Percentiles rank a stretch among this genome's conserved stretches.
These are phyloP conservation scores for Penicillium sp. DNA, from an alignment of 2,329 filamentous ascomycete species.

Conservation along the genomic window DNA sequence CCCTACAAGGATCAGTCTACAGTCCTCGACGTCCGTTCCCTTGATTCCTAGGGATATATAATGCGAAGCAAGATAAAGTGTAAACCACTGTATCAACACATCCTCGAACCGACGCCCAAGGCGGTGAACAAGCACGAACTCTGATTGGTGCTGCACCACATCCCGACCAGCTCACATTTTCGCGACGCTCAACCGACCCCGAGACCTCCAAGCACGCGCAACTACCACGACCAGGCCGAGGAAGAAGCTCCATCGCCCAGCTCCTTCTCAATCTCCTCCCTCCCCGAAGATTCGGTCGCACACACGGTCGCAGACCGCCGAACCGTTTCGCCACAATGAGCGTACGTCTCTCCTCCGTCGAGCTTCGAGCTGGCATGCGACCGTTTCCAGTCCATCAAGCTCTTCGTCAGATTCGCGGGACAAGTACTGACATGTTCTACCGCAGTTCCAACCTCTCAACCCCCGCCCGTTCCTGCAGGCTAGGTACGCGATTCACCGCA, in stretches of 20 bases:
- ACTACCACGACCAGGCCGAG: slow-evolving; percentile 11
- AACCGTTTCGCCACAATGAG: slow-evolving; percentile 29
- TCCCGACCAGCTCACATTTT: slow-evolving; percentile 36
- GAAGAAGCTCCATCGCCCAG: slow-evolving; percentile 5
- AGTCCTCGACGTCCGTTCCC: not conserved
- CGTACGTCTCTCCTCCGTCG: slow-evolving; percentile 21
- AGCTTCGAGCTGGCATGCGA: not conserved
- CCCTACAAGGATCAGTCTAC: not conserved
- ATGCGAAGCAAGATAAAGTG: not conserved
- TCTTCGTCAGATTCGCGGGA: not conserved
- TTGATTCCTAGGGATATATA: not conserved
- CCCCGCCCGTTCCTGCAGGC: slow-evolving; percentile 94
- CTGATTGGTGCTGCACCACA: slow-evolving; percentile 26
- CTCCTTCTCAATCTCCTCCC: not conserved
- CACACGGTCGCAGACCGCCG: slow-evolving; percentile 1
- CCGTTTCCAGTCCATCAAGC: not conserved
- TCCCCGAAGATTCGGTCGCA: not conserved
- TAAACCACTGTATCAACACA: not conserved
- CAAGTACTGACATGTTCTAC: slow-evolving; percentile 7
- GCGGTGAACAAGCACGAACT: slow-evolving; percentile 21
- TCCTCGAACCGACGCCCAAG: slow-evolving; percentile 4
- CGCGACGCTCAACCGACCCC: slow-evolving; percentile 22
- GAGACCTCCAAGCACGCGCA: slow-evolving; percentile 14
- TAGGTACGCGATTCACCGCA: slow-evolving; percentile 60
- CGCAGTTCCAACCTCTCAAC: slow-evolving; percentile 85